Evolutionary conservation across 441 rosid genomes (phyloP), one percentile per base, ranked within the genome.

Genomic region (Jatropha podagrica): DNA sequence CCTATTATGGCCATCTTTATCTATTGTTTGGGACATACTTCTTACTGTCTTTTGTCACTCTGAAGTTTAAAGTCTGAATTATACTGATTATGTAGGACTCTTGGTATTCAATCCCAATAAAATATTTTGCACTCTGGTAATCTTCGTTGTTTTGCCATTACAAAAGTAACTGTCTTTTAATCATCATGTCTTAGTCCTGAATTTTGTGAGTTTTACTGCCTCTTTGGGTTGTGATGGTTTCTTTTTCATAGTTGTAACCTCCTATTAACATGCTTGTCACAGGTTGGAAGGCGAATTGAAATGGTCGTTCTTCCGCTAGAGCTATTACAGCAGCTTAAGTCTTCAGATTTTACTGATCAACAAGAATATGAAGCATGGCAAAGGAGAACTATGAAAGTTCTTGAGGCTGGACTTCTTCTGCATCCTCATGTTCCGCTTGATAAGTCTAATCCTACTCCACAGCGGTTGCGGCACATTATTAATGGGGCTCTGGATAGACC

Each of bases 241-340:
- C 56, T 8, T 23, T 23, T 60, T 20, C 23, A 49, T 52, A 27
- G 12, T 5, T 63, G 18, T 62, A 48, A 58, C 32, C 13, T 42
- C 54, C 55, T 69, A 67, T 65, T 71, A 44, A 65, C 65, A 20
- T 73, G 40, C 18, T 61, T 71, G 62, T 42, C 66, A 54, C 85
- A 96, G 98, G 97, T 91, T 27, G 99, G 99, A 63, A 89, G 94
- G 82, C 84, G 92, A 80, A 88, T 93, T 69, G 99, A 96, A 84
- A 83, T 91, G 0, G 91, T 88, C 64, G 97, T 94, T 74, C 94
- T 96, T 74, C 98, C 99, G 0, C 77, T 96, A 58, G 99, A 96
- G 82, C 83, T 96, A 48, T 84, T 96, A 77, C 99, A 96, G 82
- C 99, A 96, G 86, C 86, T 96, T 48, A 96, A 96, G 83, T 73